These are phyloP conservation scores for Komagataella phaffii DNA, from an alignment of 805 yeast genomes.

Conservation along the genomic window DNA sequence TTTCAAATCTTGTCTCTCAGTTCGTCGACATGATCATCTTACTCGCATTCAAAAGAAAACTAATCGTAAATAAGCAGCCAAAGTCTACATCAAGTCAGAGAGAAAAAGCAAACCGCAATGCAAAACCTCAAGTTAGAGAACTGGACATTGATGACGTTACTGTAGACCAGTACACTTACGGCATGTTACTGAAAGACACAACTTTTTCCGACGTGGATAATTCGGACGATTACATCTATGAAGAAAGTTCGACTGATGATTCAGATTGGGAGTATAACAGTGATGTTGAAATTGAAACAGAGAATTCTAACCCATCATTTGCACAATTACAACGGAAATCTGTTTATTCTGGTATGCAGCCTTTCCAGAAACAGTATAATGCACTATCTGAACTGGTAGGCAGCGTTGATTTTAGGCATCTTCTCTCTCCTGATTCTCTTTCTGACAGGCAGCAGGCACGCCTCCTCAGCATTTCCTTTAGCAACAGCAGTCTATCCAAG, in stretches of 20 bases:
- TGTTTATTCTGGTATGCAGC: background rate
- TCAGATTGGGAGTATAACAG: slow-evolving; percentile 6
- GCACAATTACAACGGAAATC: background rate
- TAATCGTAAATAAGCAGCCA: background rate
- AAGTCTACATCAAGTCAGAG: slow-evolving; percentile 1
- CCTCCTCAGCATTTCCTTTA: background rate
- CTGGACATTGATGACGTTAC: background rate
- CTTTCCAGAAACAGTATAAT: background rate
- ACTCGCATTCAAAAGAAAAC: slow-evolving; percentile 4
- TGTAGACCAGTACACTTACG: background rate
- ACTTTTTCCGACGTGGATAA: background rate
- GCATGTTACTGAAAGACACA: background rate
- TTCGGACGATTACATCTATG: background rate
- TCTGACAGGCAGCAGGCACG: background rate
- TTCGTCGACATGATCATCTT: background rate
- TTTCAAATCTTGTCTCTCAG: background rate
- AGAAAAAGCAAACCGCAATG: background rate
- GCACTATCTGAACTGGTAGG: background rate
- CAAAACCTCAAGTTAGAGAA: background rate
- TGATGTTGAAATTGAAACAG: slow-evolving; percentile 6
- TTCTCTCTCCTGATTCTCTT: background rate
- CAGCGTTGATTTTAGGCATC: background rate
- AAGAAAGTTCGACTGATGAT: slow-evolving; percentile 2
- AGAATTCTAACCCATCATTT: background rate
- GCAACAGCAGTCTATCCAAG: background rate